These are phyloP conservation scores for Sporisorium graminicola DNA, from an alignment of 1,284 basidiomycete species.

Conservation along the genomic window DNA sequence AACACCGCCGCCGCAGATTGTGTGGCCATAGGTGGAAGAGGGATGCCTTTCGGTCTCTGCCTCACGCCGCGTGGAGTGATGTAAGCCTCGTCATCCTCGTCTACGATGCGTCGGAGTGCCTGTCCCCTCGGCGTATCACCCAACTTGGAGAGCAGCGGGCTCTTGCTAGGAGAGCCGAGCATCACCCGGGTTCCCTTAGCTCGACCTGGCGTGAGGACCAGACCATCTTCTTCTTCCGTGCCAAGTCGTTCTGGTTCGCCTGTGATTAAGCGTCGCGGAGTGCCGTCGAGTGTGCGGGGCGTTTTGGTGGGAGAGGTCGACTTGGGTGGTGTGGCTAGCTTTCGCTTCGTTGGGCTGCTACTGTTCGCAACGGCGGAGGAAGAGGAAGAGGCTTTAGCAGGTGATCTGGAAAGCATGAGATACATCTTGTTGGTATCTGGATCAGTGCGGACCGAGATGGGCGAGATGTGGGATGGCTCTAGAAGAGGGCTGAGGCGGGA, in stretches of 20 bases:
- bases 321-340: constrained; percentile 29
- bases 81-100: constrained; percentile 45
- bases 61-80: constrained; percentile 49
- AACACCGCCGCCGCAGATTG: constrained; percentile 45
- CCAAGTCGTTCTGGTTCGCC: constrained; percentile 31
- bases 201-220: constrained; percentile 49
- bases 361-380: constrained; percentile 1
- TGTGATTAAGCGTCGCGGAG: constrained; percentile 25
- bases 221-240: constrained; percentile 48
- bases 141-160: constrained; percentile 19
- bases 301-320: constrained; percentile 40
- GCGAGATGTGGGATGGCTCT: constrained; percentile 47
- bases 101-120: constrained; percentile 28
- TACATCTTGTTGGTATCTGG: constrained; percentile 57
- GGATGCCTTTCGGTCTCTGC: constrained; percentile 31
- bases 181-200: constrained; percentile 33
- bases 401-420: constrained; percentile 29
- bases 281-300: constrained; percentile 18
- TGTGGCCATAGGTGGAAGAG: constrained; percentile 43
- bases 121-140: constrained; percentile 25
- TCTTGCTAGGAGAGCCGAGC: constrained; percentile 40
- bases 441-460: constrained; percentile 53
- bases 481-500: constrained; percentile 28
- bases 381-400: constrained; percentile 8
- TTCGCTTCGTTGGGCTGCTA: constrained; percentile 37